Percentiles rank a stretch among this genome's conserved stretches.
Evolutionary conservation across 2,329 filamentous ascomycete genomes (phyloP).

Genomic region (Claviceps capensis): DNA sequence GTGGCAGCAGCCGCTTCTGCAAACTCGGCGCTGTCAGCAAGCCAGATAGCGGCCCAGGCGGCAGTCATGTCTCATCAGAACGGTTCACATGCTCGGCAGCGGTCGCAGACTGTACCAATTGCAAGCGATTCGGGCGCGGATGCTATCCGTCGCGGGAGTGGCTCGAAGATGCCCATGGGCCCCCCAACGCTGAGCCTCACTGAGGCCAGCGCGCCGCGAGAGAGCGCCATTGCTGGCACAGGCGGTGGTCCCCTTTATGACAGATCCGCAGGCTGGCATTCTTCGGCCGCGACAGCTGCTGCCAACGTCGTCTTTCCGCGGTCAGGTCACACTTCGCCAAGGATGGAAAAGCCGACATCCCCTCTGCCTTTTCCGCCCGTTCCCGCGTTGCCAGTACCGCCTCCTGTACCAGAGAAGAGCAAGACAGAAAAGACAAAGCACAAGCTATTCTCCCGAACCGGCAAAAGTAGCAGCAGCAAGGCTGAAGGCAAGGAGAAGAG

Average conservation of each 20-base stretch:
- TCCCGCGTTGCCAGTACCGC: constrained; percentile 20
- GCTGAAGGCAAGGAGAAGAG: constrained; percentile 52
- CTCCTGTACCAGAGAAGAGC: constrained; percentile 40
- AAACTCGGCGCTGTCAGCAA: constrained; percentile 36
- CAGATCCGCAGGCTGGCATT: constrained; percentile 39
- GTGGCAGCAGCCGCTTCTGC: constrained; percentile 14
- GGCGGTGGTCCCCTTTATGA: constrained; percentile 48
- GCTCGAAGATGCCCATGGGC: constrained; percentile 37
- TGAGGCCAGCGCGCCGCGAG: constrained; percentile 48
- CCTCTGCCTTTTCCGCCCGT: constrained; percentile 23
- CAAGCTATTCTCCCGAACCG: constrained; percentile 68
- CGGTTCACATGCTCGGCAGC: constrained; percentile 42
- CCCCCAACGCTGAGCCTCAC: constrained; percentile 51
- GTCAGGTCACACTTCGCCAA: constrained; percentile 41
- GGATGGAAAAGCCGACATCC: constrained; percentile 20
- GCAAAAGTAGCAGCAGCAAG: constrained; percentile 53
- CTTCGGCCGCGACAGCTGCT: constrained; percentile 48
- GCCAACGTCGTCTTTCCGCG: constrained; percentile 63
- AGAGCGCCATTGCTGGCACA: constrained; percentile 36
- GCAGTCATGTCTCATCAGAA: constrained; percentile 55
- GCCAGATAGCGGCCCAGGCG: constrained; percentile 68
- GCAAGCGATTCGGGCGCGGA: constrained; percentile 31
- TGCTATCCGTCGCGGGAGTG: constrained; percentile 28
- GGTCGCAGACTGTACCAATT: constrained; percentile 60
- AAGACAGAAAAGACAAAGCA: constrained; percentile 56